Percentiles rank a stretch among this genome's conserved stretches.
Conservation (phyloP, 306 rosid genomes). For the Sindora glabra region DNA sequence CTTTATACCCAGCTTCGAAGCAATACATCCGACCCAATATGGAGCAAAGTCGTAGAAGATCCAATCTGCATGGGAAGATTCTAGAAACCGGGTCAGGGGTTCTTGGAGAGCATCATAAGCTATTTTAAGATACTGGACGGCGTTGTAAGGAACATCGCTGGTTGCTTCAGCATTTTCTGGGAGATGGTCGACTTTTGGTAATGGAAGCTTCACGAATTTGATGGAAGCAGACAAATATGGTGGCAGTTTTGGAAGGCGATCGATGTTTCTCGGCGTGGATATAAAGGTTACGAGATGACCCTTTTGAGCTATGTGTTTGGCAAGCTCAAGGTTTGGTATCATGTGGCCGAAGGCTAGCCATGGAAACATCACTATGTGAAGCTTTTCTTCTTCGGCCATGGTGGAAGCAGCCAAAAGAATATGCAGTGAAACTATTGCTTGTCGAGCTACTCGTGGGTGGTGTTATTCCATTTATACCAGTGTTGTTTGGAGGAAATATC, state of each 20-base stretch:
- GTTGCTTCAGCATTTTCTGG: constrained; percentile 35
- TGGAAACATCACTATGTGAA: constrained; percentile 30
- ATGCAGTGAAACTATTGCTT: no score
- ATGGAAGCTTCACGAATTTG: constrained; percentile 18
- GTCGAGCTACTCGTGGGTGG: no score
- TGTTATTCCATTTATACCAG: no score
- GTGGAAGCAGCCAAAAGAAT: no score
- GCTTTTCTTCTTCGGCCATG: neutral
- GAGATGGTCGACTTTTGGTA: constrained; percentile 3
- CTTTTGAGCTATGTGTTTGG: constrained; percentile 27
- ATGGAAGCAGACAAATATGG: constrained; percentile 4
- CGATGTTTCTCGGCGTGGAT: constrained; percentile 37
- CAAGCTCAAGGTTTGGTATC: constrained; percentile 28
- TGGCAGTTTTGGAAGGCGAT: constrained; percentile 30
- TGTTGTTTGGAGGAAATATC: no score
- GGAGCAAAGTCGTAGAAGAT: constrained; percentile 19
- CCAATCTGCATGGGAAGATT: constrained; percentile 25
- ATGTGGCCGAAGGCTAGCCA: constrained; percentile 33
- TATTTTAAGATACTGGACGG: constrained; percentile 15
- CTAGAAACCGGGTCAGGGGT: constrained; percentile 6
- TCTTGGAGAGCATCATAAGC: constrained; percentile 7
- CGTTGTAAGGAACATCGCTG: constrained; percentile 10
- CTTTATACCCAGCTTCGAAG: neutral
- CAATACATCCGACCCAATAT: constrained; percentile 15
- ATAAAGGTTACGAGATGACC: constrained; percentile 35